Evolutionary conservation across 495 filamentous ascomycete genomes (phyloP).

Genomic region (Aspergillus funiculosus): DNA sequence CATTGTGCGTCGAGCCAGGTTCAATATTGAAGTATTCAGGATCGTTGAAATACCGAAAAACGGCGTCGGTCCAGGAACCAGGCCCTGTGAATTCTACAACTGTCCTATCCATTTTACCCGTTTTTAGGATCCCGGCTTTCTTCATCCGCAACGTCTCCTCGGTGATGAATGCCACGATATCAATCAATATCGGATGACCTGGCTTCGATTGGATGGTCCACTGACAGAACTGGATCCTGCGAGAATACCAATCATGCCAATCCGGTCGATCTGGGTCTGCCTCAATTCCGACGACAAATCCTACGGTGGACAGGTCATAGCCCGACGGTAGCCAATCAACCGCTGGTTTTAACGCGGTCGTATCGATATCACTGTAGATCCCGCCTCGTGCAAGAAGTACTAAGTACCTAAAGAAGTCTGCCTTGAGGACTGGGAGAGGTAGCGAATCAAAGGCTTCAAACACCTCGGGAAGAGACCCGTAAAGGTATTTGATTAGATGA

Average conservation of each 20-base stretch:
- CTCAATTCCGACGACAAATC: constrained; percentile 89
- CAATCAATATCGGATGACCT: constrained; percentile 84
- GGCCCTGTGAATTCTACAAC: constrained; percentile 97
- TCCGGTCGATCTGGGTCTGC: constrained; percentile 90
- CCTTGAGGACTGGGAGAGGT: constrained; percentile 84
- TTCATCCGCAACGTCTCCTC: constrained; percentile 74
- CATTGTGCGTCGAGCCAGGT: constrained; percentile 56
- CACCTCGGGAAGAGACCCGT: constrained; percentile 81
- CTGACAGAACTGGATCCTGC: constrained; percentile 95
- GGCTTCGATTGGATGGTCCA: constrained; percentile 98
- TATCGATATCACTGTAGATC: constrained; percentile 97
- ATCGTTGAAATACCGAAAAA: constrained; percentile 93
- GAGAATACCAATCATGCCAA: constrained; percentile 93
- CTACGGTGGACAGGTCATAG: constrained; percentile 69
- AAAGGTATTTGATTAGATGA: constrained; percentile 77
- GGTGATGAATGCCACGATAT: constrained; percentile 82
- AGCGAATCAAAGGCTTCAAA: constrained; percentile 85
- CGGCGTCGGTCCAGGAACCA: constrained; percentile 86
- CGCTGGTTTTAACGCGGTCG: constrained; percentile 72
- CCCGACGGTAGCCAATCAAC: constrained; percentile 79
- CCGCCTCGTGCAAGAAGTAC: constrained; percentile 90
- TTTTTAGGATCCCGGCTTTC: constrained; percentile 56
- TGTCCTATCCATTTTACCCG: constrained; percentile 61
- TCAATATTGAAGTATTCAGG: constrained; percentile 81
- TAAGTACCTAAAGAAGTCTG: constrained; percentile 96